Evolutionary conservation across 1,139 yeast genomes (phyloP).

Genomic region (Sugiyamaella grinbergsii): DNA sequence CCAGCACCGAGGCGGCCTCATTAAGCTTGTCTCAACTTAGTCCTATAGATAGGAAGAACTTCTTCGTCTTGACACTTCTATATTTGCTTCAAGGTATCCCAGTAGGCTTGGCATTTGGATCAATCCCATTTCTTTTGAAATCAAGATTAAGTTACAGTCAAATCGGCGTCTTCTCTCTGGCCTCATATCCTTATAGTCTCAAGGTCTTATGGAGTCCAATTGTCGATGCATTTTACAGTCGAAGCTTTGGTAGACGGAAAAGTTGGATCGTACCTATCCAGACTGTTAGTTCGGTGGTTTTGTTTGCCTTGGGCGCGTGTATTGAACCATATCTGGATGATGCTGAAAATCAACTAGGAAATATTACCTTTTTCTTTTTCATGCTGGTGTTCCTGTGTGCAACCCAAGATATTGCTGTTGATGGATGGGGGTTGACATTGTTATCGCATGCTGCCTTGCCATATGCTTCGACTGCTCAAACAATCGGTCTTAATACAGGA

Average conservation of each 20-base stretch:
- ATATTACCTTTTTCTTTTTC: conserved; percentile 68
- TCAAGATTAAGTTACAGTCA: conserved; percentile 82
- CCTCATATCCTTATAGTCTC: conserved; percentile 91
- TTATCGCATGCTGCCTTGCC: conserved; percentile 76
- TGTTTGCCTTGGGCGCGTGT: conserved; percentile 62
- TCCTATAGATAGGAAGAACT: conserved; percentile 55
- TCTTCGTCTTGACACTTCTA: conserved; percentile 65
- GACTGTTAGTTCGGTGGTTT: conserved; percentile 66
- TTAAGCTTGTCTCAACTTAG: conserved; percentile 34
- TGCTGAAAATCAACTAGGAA: conserved; percentile 57
- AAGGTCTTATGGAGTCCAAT: conserved; percentile 95
- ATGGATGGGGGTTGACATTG: conserved; percentile 96
- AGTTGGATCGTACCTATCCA: conserved; percentile 97
- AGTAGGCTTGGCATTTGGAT: conserved; percentile 93
- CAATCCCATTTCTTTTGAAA: conserved; percentile 88
- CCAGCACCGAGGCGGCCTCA: conserved; percentile 5
- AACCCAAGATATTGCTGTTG: conserved; percentile 98
- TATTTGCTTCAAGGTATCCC: conserved; percentile 93
- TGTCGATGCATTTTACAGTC: conserved; percentile 80
- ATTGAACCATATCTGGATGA: conserved; percentile 56
- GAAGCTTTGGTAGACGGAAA: conserved; percentile 74
- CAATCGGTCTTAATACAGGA: conserved; percentile 91
- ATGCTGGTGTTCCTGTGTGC: conserved; percentile 84
- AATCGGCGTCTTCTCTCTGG: conserved; percentile 86
- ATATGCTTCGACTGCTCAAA: conserved; percentile 97